Percentiles rank a stretch among this genome's conserved stretches.
These are phyloP conservation scores for Mycena galericulata DNA, from an alignment of 768 basidiomycete species.

Conservation along the genomic window DNA sequence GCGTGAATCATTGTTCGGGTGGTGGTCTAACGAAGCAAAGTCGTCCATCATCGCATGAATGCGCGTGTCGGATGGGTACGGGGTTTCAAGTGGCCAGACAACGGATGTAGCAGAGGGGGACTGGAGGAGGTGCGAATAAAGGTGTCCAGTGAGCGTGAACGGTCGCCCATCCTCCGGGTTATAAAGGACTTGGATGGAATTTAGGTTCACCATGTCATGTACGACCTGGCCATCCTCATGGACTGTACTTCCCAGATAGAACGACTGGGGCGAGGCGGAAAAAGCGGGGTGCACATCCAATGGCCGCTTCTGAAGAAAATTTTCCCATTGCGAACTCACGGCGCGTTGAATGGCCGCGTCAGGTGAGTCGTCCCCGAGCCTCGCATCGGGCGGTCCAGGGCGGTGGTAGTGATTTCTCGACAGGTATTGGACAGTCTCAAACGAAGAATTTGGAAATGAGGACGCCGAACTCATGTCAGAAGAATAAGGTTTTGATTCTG, in stretches of 20 bases:
- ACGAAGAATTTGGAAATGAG: not conserved
- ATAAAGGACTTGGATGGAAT: not conserved
- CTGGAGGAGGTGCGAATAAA: not conserved
- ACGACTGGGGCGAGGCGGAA: not conserved
- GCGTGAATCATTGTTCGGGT: not conserved
- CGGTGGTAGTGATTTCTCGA: not conserved
- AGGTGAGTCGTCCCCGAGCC: not conserved
- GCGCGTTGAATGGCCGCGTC: not conserved
- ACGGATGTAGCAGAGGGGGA: not conserved
- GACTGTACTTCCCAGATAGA: not conserved
- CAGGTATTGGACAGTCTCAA: not conserved
- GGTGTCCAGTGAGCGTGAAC: not conserved
- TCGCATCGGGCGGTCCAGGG: not conserved
- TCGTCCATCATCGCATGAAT: not conserved
- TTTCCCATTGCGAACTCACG: not conserved
- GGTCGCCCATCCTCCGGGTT: not conserved
- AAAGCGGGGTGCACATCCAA: not conserved
- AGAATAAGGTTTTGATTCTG: not conserved
- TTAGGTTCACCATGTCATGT: not conserved
- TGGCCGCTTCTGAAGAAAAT: not conserved
- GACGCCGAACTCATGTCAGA: not conserved
- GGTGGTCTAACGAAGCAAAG: not conserved
- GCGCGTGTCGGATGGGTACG: not conserved
- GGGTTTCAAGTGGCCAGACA: conserved; percentile 2
- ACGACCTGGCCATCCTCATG: not conserved